A percentile compares a stretch with the other conserved stretches of the same genome.
phyloP scores from a whole-genome alignment of 192 early-diverging fungal genomes.

The Mortierella alpina region DNA sequence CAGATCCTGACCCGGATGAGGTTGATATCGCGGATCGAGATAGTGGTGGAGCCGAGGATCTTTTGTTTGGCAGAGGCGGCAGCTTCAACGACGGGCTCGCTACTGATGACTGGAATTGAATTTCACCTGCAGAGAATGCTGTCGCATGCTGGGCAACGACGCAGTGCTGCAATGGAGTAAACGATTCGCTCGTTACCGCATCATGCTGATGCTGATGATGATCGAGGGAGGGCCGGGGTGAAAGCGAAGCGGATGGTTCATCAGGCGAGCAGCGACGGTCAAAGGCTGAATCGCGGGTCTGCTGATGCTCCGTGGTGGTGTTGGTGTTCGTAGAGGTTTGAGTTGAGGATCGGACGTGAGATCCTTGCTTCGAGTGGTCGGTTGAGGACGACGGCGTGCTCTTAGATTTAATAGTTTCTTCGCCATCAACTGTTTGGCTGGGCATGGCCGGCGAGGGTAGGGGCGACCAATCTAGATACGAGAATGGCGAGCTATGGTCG shows the following conservation, averaged over 20 bases:
- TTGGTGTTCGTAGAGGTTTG: background rate
- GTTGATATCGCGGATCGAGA: conserved; percentile 1
- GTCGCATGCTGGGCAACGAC: conserved; percentile 30
- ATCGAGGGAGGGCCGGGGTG: conserved; percentile 19
- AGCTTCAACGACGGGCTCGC: background rate
- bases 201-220: conserved; percentile 4
- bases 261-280: background rate
- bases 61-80: conserved; percentile 19
- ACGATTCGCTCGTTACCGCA: conserved; percentile 9
- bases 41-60: conserved; percentile 37
- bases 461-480: conserved; percentile 42
- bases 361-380: conserved; percentile 1
- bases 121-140: conserved; percentile 40
- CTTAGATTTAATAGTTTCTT: background rate
- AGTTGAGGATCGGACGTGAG: background rate
- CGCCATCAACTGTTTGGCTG: conserved; percentile 1
- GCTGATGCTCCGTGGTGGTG: background rate
- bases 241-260: background rate
- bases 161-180: conserved; percentile 18
- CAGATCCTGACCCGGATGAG: background rate
- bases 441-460: conserved; percentile 47
- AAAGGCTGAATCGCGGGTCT: background rate
- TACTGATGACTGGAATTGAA: conserved; percentile 27
- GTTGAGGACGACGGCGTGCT: background rate
- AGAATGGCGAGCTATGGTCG: conserved; percentile 5